Evolutionary conservation across 1,139 yeast genomes (phyloP).

Genomic region (Suhomyces choctaworum): DNA sequence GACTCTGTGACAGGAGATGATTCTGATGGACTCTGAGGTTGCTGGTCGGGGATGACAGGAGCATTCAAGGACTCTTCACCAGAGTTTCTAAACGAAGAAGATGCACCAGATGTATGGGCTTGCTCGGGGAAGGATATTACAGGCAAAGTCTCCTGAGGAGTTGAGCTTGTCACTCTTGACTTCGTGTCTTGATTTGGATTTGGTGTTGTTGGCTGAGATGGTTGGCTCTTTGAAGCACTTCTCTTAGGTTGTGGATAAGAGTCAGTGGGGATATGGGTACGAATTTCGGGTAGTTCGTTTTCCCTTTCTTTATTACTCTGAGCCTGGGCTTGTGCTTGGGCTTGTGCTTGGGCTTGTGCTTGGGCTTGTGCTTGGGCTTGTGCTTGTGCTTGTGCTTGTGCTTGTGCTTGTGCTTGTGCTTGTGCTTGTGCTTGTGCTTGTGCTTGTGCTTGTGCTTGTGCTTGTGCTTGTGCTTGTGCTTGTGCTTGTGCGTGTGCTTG

Average conservation of each 20-base stretch:
- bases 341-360: constrained; percentile 5
- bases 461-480: constrained; percentile 3
- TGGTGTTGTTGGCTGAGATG: constrained; percentile 5
- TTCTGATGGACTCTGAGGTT: constrained; percentile 34
- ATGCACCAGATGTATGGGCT: constrained; percentile 58
- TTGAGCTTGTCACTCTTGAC: not conserved
- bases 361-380: constrained; percentile 6
- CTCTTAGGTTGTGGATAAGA: constrained; percentile 1
- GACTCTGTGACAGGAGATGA: constrained; percentile 26
- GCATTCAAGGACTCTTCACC: constrained; percentile 13
- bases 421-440: constrained; percentile 7
- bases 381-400: constrained; percentile 8
- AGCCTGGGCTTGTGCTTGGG: constrained; percentile 6
- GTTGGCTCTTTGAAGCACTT: not conserved
- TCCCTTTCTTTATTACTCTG: constrained; percentile 5
- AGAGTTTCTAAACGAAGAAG: constrained; percentile 18
- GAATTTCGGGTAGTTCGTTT: constrained; percentile 9
- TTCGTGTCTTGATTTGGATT: constrained; percentile 3
- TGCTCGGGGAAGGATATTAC: constrained; percentile 59
- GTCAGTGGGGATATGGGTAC: constrained; percentile 2
- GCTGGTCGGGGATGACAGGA: constrained; percentile 33
- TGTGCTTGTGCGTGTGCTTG: constrained; percentile 3
- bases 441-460: constrained; percentile 2
- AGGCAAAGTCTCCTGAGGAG: constrained; percentile 18
- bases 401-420: constrained; percentile 5